Conservation (phyloP, 2,329 filamentous ascomycete species). For the Venturia aucupariae region DNA sequence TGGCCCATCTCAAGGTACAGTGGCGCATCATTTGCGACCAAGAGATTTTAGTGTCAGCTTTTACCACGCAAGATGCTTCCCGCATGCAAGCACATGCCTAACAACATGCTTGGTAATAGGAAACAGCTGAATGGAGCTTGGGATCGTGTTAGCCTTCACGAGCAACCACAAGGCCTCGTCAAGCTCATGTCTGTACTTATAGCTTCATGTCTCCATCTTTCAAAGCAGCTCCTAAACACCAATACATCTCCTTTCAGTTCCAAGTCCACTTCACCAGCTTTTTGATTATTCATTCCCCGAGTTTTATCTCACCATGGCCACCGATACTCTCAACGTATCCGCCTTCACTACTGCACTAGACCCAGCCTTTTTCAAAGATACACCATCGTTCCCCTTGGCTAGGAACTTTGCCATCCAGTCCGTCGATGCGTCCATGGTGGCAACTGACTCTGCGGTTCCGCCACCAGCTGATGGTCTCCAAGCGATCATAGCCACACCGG, state of each 20-base stretch:
- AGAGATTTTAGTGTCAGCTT: background rate
- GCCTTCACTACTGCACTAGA: background rate
- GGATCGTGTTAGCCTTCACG: too few species aligned
- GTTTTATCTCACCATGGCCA: background rate
- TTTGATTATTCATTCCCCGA: too few species aligned
- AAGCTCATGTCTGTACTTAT: background rate
- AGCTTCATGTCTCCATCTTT: background rate
- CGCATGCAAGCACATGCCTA: background rate
- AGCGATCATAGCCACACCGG: background rate
- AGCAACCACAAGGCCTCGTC: background rate
- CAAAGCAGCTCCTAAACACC: background rate
- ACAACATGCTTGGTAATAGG: background rate
- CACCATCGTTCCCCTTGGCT: background rate
- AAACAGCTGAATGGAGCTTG: background rate
- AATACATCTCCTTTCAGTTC: background rate
- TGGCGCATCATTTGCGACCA: background rate
- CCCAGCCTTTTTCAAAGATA: background rate
- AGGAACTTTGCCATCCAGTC: background rate
- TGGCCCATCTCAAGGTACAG: background rate
- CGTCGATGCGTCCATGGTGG: background rate
- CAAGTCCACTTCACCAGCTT: background rate
- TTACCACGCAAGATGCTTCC: background rate
- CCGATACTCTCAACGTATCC: background rate
- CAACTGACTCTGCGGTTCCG: background rate
- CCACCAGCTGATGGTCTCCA: background rate